Base-by-base conservation (phyloP, 768 basidiomycete species). In the Podaxis sp. region DNA sequence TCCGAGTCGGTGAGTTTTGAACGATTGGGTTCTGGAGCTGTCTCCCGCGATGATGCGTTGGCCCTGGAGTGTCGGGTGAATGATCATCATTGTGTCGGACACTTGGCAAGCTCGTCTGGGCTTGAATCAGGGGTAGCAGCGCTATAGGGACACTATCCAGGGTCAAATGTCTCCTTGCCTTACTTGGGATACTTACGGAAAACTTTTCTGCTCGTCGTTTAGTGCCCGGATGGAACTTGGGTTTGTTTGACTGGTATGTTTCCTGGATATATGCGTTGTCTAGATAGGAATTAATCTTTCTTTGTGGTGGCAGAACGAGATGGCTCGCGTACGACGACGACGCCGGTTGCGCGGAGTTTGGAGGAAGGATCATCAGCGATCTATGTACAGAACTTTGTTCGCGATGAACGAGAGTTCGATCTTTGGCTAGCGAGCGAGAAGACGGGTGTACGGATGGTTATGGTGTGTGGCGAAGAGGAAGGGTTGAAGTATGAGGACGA, bases 241-340 rank as follows among this genome's bases (percentile, higher is more conserved):
- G 63, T 75, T 28, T 76, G 73, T 60, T 66, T 76, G 64, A 66
- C 67, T 53, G 68, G 75, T 74, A 46, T n/a, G 73, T 64, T 33
- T 22, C n/a, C 5, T 59, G 13, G 15, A 22, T 15, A 20, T 22
- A 11, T 15, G 13, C 12, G 3, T 24, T 11, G 24, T 50, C 8
- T 28, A 24, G 26, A 4, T 2, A 10, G 12, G 49, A 24, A 3
- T 28, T 50, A 11, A 50, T 13, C 7, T 4, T 4, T 10, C 20
- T 50, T 26, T 50, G 26, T 8, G 48, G 48, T 7, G 48, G 3
- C 24, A 50, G 52, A 54, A 36, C 28, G 36, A 7, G 33, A 20
- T 36, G 33, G 52, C 11, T 33, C n/a, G n/a, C 15, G n/a, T 17
- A 36, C 30, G 8, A 17, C 8, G 30, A 30, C 28, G 7, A 30